A percentile compares a stretch with the other conserved stretches of the same genome.
Conservation (phyloP, 2,329 filamentous ascomycete genomes). For the Magnaporthiopsis incrustans region DNA sequence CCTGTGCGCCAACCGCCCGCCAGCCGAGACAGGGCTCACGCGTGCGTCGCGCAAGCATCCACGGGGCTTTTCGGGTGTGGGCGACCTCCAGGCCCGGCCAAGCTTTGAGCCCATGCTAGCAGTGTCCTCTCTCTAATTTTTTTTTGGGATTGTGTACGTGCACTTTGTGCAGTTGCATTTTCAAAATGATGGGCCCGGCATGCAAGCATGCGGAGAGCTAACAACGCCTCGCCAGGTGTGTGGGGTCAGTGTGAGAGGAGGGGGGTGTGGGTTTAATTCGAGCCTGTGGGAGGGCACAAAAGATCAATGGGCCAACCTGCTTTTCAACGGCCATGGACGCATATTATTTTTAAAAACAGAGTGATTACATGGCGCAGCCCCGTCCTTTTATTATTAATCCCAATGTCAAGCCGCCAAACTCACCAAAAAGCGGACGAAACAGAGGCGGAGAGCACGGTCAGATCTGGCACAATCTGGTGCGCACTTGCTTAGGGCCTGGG, state of each 20-base stretch:
- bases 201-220: too few species aligned
- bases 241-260: not conserved
- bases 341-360: not conserved
- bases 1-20: not conserved
- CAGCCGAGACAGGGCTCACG: not conserved
- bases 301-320: not conserved
- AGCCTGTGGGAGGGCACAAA: not conserved
- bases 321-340: not conserved
- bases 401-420: not conserved
- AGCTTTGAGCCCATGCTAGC: not conserved
- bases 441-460: not conserved
- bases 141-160: not conserved
- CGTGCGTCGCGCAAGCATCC: not conserved
- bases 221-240: not conserved
- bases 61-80: too few species aligned
- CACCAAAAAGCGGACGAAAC: too few species aligned
- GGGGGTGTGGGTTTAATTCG: not conserved
- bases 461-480: not conserved
- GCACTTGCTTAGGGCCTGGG: too few species aligned
- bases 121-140: not conserved
- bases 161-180: not conserved
- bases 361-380: too few species aligned
- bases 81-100: not conserved
- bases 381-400: not conserved
- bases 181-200: not conserved